phyloP scores from a whole-genome alignment of 345 rosid genomes.

The Melaleuca alternifolia region DNA sequence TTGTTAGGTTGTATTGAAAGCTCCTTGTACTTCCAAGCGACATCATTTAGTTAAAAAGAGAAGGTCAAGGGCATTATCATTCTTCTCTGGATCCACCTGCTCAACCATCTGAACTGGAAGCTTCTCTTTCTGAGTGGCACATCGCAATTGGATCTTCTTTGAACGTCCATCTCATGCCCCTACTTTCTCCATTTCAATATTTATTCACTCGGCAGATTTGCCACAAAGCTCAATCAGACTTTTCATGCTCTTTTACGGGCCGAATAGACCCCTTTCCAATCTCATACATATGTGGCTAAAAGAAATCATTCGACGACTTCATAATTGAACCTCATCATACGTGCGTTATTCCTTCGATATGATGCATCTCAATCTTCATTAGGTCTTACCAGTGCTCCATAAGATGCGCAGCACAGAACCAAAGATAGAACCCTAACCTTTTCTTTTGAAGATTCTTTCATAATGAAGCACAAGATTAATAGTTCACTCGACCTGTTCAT shows the following conservation, averaged over 20 bases:
- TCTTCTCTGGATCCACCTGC: neutral
- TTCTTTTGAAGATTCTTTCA: neutral
- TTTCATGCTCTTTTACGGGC: neutral
- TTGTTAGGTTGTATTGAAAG: neutral
- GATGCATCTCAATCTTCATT: neutral
- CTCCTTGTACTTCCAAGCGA: neutral
- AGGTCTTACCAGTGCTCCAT: neutral
- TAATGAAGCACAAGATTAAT: neutral
- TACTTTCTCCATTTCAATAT: no score
- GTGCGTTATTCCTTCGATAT: neutral
- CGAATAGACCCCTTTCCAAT: neutral
- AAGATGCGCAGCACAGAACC: neutral
- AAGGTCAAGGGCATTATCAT: neutral
- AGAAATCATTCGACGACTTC: neutral
- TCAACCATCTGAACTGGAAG: neutral
- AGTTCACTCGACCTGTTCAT: neutral
- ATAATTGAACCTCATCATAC: no score
- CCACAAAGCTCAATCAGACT: neutral
- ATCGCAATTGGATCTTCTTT: neutral
- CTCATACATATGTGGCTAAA: neutral
- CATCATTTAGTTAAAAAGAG: neutral
- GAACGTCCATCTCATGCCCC: neutral
- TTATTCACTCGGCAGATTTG: no score
- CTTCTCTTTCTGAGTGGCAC: neutral
- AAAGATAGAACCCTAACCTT: neutral